phyloP scores from a whole-genome alignment of 2,329 filamentous ascomycete genomes.

The Fusarium redolens region DNA sequence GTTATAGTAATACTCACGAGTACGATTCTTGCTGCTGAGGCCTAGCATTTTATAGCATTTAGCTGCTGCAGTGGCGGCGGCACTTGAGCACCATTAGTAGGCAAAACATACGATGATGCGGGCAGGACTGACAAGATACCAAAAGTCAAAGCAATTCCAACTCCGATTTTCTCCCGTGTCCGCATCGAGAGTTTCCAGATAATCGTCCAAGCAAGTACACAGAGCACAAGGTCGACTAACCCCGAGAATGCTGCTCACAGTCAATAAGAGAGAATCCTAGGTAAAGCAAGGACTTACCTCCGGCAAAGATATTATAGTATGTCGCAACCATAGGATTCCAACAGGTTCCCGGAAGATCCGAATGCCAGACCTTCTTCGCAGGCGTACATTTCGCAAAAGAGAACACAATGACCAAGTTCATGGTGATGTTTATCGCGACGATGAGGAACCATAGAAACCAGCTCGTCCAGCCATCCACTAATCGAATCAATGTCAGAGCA shows the following conservation, averaged over 20 bases:
- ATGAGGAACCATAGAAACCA: slow-evolving; percentile 6
- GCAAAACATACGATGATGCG: rapidly evolving
- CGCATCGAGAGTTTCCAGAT: slow-evolving; percentile 9
- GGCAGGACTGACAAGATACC: neutral
- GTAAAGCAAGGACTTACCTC: rapidly evolving
- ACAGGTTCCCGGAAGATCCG: neutral
- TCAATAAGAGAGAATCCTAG: rapidly evolving
- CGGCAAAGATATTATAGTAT: slow-evolving; percentile 5
- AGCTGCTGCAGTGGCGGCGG: neutral
- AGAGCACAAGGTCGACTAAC: neutral
- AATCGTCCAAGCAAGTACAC: neutral
- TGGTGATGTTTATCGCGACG: neutral
- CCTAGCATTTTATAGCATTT: neutral
- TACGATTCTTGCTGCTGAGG: neutral
- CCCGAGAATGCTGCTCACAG: neutral
- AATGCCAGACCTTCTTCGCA: neutral
- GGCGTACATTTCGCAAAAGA: slow-evolving; percentile 1
- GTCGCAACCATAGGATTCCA: slow-evolving; percentile 1
- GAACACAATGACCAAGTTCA: neutral
- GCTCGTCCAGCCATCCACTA: neutral
- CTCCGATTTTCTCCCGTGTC: neutral
- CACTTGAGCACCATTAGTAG: rapidly evolving
- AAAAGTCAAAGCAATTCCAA: slow-evolving; percentile 8
- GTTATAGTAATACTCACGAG: neutral
- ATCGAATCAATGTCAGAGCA: neutral